Conservation (phyloP, 2,329 filamentous ascomycete species). For the Colletotrichum sp. region DNA sequence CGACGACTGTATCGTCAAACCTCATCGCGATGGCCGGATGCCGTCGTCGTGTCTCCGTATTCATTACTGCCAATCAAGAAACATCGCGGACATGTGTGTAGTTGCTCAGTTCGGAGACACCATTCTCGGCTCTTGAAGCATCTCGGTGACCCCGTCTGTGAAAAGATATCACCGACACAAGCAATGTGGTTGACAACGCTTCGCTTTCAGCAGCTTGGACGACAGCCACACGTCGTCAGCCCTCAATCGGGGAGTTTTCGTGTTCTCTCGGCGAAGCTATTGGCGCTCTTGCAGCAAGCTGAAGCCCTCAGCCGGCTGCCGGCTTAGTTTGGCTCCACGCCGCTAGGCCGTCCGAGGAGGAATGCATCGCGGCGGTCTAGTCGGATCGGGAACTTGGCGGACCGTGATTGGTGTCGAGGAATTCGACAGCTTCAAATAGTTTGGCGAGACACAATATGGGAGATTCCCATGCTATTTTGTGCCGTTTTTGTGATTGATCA, state of each 20-base stretch:
- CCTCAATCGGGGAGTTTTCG: background rate
- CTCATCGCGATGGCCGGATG: background rate
- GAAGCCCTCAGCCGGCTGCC: background rate
- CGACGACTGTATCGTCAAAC: background rate
- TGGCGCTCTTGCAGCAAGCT: background rate
- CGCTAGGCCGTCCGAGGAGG: background rate
- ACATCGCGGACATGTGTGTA: background rate
- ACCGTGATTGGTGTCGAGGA: background rate
- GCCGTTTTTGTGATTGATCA: background rate
- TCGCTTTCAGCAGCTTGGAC: background rate
- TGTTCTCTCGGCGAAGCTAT: background rate
- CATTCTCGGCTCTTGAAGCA: background rate
- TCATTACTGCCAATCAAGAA: background rate
- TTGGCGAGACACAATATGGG: background rate
- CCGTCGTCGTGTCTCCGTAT: background rate
- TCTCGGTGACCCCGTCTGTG: background rate
- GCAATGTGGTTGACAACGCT: background rate
- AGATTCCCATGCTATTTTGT: background rate
- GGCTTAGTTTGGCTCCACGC: background rate
- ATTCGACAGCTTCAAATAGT: background rate
- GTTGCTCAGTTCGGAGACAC: background rate
- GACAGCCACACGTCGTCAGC: background rate
- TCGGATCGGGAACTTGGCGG: background rate
- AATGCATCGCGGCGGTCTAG: background rate
- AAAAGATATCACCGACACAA: background rate